Evolutionary conservation across 139 green algal genomes (phyloP), one percentile per base, ranked within the genome.

Genomic region (Chlorella sp.): DNA sequence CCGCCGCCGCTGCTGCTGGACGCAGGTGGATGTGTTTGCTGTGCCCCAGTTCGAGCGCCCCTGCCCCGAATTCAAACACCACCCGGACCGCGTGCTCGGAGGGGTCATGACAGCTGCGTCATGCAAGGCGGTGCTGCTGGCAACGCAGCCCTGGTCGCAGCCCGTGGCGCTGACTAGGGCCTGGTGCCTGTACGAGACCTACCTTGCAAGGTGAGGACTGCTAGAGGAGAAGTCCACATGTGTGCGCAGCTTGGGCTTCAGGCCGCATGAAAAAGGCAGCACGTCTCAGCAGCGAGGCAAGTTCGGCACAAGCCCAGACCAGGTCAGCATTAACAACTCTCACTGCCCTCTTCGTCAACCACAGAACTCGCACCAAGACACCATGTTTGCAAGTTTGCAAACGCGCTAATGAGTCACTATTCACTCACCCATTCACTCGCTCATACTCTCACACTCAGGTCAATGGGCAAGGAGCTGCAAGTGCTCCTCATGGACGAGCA

Each of bases 21-120:
- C n/a, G 20, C 67, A 72, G 67, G 27, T 72, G 42, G 67, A 72
- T 17, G 67, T 72, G 36, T 72, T 64, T 64, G 67, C 67, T 10
- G 49, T 72, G 42, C 67, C 67, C 42, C 67, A 72, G 49, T 61
- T 62, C 49, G 67, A 72, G 67, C 67, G 49, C 42, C 67, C 49
- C 3, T 64, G n/a, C 42, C 49, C 27, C 26, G 67, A 72, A 24
- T 62, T 65, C 27, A 72, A 72, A 49, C 67, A 72, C 67, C 67
- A 64, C 26, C 42, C 35, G 2, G 67, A 61, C 3, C 6, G 31
- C 5, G 49, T 72, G 67, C 67, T 72, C 31, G 67, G 4, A 4
- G 34, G 26, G 5, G 67, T 72, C 27, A 33, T 63, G 5, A 49
- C 26, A 2, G 33, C 32, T 2, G 14, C 55, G 14, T 31, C 32